phyloP scores from a whole-genome alignment of 2,329 filamentous ascomycete species.

The Alternaria ventricosa region DNA sequence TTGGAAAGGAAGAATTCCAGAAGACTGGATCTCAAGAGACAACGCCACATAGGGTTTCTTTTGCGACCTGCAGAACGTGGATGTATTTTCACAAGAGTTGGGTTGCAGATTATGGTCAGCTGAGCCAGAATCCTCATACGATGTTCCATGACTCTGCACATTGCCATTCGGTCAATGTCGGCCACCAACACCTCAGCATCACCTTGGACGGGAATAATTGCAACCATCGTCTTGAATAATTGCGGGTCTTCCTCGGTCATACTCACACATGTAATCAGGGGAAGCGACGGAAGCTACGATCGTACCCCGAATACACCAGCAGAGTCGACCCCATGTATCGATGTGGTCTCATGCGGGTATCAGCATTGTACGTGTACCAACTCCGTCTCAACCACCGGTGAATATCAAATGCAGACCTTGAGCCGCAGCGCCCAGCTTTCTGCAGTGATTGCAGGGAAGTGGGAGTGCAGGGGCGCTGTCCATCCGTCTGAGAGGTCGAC shows the following conservation, averaged over 20 bases:
- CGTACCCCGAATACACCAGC: neutral
- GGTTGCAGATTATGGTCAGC: neutral
- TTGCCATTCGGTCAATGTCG: conserved; percentile 1
- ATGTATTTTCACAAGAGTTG: neutral
- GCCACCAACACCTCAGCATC: neutral
- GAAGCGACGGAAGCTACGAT: neutral
- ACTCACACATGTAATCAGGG: conserved; percentile 1
- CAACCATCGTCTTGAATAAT: neutral
- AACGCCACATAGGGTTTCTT: neutral
- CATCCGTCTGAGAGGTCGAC: neutral
- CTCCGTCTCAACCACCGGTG: neutral
- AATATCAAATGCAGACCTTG: neutral
- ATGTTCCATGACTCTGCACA: neutral
- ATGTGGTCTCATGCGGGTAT: neutral
- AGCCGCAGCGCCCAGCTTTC: neutral
- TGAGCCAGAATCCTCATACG: neutral
- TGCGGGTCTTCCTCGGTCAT: conserved; percentile 8
- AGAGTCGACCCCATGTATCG: neutral
- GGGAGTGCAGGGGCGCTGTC: neutral
- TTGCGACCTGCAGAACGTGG: neutral
- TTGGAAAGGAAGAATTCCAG: neutral
- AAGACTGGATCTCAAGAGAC: neutral
- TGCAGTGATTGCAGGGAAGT: neutral
- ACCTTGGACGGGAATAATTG: neutral
- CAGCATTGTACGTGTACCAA: neutral